A percentile compares a stretch with the other conserved stretches of the same genome.
phyloP scores from a whole-genome alignment of 371 early-diverging fungal genomes.

The Mucor velutinosus region DNA sequence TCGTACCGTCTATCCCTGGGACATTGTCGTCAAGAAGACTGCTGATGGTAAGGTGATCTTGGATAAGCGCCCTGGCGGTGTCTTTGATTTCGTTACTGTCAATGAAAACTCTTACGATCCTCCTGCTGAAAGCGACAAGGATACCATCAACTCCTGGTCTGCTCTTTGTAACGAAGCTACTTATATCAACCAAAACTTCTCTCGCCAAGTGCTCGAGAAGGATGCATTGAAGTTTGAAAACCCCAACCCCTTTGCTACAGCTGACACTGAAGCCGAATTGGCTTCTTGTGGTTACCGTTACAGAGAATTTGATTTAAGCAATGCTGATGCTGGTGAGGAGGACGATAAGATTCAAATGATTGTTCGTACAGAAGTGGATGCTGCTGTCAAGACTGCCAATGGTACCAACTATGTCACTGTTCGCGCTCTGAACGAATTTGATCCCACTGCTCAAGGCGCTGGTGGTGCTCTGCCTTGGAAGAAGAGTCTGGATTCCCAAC shows the following conservation, averaged over 20 bases:
- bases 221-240: constrained; percentile 59
- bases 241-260: constrained; percentile 76
- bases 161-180: constrained; percentile 89
- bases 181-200: constrained; percentile 85
- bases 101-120: constrained; percentile 96
- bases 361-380: constrained; percentile 92
- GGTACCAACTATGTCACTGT: constrained; percentile 70
- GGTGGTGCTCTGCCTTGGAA: constrained; percentile 95
- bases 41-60: constrained; percentile 82
- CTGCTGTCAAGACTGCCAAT: constrained; percentile 64
- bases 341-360: constrained; percentile 65
- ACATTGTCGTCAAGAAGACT: constrained; percentile 88
- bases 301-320: constrained; percentile 71
- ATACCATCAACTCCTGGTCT: constrained; percentile 85
- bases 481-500: constrained; percentile 91
- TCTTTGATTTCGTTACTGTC: constrained; percentile 80
- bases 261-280: constrained; percentile 54
- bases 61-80: constrained; percentile 90
- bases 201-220: constrained; percentile 81
- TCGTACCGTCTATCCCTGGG: constrained; percentile 95
- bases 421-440: constrained; percentile 92
- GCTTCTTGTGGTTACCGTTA: constrained; percentile 89
- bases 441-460: constrained; percentile 82
- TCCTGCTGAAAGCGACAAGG: constrained; percentile 90
- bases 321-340: constrained; percentile 20